These are phyloP conservation scores for Crithidia fasciculata DNA, from an alignment of 208 protist genomes.

Conservation along the genomic window DNA sequence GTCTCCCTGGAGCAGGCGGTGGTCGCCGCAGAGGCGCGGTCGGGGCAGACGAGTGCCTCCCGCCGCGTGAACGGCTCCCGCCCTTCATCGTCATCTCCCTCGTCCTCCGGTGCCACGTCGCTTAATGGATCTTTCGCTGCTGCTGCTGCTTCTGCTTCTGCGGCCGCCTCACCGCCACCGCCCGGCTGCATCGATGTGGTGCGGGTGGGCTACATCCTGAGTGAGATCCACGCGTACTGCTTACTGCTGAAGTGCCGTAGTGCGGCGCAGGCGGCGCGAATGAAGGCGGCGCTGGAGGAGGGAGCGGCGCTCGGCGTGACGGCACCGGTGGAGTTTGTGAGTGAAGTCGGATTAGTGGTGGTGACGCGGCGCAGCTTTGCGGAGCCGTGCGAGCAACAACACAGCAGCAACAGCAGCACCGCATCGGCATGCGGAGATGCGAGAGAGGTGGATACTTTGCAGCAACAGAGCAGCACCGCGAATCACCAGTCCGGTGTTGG, in stretches of 20 bases:
- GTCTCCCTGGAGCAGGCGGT: conserved; percentile 29
- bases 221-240: conserved; percentile 72
- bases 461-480: too few relatives aligned
- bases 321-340: conserved; percentile 52
- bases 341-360: not conserved
- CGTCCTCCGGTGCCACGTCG: too few relatives aligned
- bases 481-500: too few relatives aligned
- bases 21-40: not conserved
- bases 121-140: too few relatives aligned
- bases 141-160: not conserved
- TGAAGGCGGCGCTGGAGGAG: conserved; percentile 47
- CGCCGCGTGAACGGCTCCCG: too few relatives aligned
- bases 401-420: not conserved
- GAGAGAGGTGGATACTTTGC: not conserved
- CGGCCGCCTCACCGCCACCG: not conserved
- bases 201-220: conserved; percentile 66
- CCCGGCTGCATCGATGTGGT: conserved; percentile 35
- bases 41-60: too few relatives aligned
- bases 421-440: not conserved
- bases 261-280: conserved; percentile 31
- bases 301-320: conserved; percentile 35
- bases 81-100: not conserved
- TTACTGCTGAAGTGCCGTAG: conserved; percentile 57
- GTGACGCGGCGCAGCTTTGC: conserved; percentile 24
- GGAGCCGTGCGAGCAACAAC: not conserved